Conservation (phyloP, 2,329 filamentous ascomycete species). For the Pestalotiopsis sp. region DNA sequence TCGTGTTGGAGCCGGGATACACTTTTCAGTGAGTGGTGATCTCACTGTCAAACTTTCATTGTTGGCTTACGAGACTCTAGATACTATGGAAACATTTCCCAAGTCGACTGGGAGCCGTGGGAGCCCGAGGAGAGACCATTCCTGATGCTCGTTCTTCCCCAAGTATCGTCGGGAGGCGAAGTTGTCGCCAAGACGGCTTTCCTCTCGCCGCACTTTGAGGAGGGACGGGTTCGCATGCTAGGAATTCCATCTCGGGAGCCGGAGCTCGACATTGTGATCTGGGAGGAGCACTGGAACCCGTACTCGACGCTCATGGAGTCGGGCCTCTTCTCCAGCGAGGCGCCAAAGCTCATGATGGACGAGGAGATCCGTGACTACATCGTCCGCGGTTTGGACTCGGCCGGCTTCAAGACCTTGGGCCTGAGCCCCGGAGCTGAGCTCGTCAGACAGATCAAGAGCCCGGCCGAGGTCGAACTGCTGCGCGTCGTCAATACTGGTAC, state of each 20-base stretch:
- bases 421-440: slow-evolving; percentile 56
- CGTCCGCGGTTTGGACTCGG: slow-evolving; percentile 52
- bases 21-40: slow-evolving; percentile 51
- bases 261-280: slow-evolving; percentile 55
- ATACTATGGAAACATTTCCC: slow-evolving; percentile 64
- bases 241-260: slow-evolving; percentile 55
- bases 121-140: slow-evolving; percentile 67
- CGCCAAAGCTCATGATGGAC: slow-evolving; percentile 59
- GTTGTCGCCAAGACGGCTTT: slow-evolving; percentile 58
- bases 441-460: slow-evolving; percentile 60
- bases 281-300: slow-evolving; percentile 68
- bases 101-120: slow-evolving; percentile 65
- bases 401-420: slow-evolving; percentile 58
- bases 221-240: slow-evolving; percentile 58
- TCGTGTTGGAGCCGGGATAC: slow-evolving; percentile 65
- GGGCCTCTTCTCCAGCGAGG: slow-evolving; percentile 34
- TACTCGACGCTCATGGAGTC: slow-evolving; percentile 55
- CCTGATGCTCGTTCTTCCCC: slow-evolving; percentile 60
- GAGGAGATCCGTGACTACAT: slow-evolving; percentile 68
- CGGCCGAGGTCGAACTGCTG: slow-evolving; percentile 57
- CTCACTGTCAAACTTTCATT: not conserved
- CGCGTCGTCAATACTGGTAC: slow-evolving; percentile 66
- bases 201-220: slow-evolving; percentile 62
- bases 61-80: slow-evolving; percentile 16
- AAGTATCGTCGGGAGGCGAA: slow-evolving; percentile 35